Conservation (phyloP, 2,329 filamentous ascomycete genomes). For the Neopestalotiopsis clavispora region DNA sequence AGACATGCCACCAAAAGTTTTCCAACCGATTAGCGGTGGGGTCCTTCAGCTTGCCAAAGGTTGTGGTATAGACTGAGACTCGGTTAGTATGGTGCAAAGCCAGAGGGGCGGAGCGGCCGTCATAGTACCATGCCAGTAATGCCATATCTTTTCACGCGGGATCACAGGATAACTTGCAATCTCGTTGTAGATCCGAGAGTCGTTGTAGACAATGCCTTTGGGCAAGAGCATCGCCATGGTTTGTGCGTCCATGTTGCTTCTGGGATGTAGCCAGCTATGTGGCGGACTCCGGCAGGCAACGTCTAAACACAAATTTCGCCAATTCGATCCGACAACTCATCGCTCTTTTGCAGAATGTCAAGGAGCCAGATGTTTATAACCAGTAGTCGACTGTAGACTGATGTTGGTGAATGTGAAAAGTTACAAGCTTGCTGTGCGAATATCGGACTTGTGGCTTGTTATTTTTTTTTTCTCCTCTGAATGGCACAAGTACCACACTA, state of each 20-base stretch:
- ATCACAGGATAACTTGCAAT: conserved; percentile 57
- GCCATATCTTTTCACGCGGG: conserved; percentile 56
- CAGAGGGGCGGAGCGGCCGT: conserved; percentile 20
- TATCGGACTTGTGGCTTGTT: background rate
- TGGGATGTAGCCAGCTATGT: conserved; percentile 21
- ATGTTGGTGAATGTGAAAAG: conserved; percentile 1
- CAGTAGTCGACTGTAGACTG: no score
- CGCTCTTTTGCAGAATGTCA: background rate
- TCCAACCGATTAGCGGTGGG: conserved; percentile 67
- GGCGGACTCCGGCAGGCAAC: conserved; percentile 1
- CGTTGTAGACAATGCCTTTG: conserved; percentile 62
- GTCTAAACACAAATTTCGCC: conserved; percentile 6
- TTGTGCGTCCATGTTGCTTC: conserved; percentile 30
- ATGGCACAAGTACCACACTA: background rate
- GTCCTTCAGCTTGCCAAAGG: conserved; percentile 61
- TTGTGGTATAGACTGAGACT: conserved; percentile 62
- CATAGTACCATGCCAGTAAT: conserved; percentile 61
- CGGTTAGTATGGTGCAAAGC: conserved; percentile 22
- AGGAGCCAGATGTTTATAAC: background rate
- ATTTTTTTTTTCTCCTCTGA: background rate
- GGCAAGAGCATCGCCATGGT: conserved; percentile 53
- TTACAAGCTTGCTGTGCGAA: background rate
- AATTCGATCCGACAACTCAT: background rate
- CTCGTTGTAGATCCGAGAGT: conserved; percentile 55
- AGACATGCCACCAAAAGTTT: conserved; percentile 71